Evolutionary conservation across 352 stramenopile genomes (phyloP), one percentile per base, ranked within the genome.

Genomic region (Phytophthora tentaculata): DNA sequence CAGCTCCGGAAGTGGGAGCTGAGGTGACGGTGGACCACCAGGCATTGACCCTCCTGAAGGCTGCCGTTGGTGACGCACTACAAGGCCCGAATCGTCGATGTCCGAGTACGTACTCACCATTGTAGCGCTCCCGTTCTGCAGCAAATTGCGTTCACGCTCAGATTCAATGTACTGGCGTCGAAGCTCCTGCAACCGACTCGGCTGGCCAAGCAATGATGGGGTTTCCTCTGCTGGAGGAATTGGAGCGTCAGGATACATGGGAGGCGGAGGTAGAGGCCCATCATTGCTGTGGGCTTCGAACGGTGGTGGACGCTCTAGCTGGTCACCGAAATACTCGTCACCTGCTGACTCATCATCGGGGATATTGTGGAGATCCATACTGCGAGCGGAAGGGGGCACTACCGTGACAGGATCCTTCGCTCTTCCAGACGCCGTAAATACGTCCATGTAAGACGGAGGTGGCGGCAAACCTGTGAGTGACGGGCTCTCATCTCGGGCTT

Each of bases 101-200:
- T 90, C 80, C 26, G 84, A 88, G 69, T 91, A 92, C 22, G 79
- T 80, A 56, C 77, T 87, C 32, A 86, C 74, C 56, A 82, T 67
- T 10, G 80, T 83, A 14, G 43, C 56, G n/a, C 73, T 76, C 0
- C 62, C 60, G 20, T 59, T 64, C 20, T 62, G 51, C 7, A 74
- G 57, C 56, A 81, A 50, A 66, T 92, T 91, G 28, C 83, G 83
- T 49, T 71, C 44, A 6, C 86, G 77, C 71, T 94, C 81, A 0
- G 70, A 79, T 56, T 88, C 73, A 58, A 94, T 89, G 64, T 94
- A 92, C 58, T 92, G 77, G 20, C 80, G 77, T 5, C 84, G 83
- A 41, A 92, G 65, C 24, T 84, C 73, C 26, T 92, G 78, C 9
- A 88, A 50, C 12, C 81, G 53, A 16, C 77, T 81, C 28, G 72